Base-by-base conservation (phyloP, 495 filamentous ascomycete species). In the Rhypophila decipiens region DNA sequence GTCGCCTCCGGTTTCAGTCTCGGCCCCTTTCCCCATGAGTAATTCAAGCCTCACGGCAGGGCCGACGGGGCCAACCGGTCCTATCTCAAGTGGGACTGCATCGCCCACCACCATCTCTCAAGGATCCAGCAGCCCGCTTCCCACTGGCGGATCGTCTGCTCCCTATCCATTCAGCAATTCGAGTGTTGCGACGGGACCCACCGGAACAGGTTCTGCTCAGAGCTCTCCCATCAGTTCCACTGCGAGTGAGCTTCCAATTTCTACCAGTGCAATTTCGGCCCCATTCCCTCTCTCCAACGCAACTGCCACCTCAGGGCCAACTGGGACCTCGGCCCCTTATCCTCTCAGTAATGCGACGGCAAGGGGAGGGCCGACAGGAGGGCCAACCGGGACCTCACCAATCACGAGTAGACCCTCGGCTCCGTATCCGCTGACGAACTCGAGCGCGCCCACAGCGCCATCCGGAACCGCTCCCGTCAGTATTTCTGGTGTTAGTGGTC, bases 391-490 rank as follows among this genome's bases (percentile, higher is more conserved):
- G 12, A 39, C 12, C 18, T 39, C 36, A 39, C 36, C 18, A n/a
- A n/a, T n/a, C n/a, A n/a, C n/a, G n/a, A n/a, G n/a, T n/a, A 21
- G 17, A 13, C 31, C n/a, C 15, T 34, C 24, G 4, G 44, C 18
- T 20, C 36, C 48, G 13, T 47, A 49, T 29, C 33, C 55, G 9
- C 22, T 40, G 3, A 31, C 33, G 10, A 59, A 54, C 24, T 24
- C 37, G 4, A 52, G 50, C 1, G 49, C 46, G 1, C 4, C 34
- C 2, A 17, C 39, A 21, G 50, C 29, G 1, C 21, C 43, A 17
- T 47, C 38, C 5, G 44, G 38, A 4, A 46, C 23, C 27, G 22
- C 21, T n/a, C 2, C 21, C 5, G 41, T 24, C 21, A 23, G 18
- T 10, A 9, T 22, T 18, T 4, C n/a, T 12, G 20, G 37, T 8